Evolutionary conservation across 768 basidiomycete genomes (phyloP).

Genomic region (Podaxis sp.): DNA sequence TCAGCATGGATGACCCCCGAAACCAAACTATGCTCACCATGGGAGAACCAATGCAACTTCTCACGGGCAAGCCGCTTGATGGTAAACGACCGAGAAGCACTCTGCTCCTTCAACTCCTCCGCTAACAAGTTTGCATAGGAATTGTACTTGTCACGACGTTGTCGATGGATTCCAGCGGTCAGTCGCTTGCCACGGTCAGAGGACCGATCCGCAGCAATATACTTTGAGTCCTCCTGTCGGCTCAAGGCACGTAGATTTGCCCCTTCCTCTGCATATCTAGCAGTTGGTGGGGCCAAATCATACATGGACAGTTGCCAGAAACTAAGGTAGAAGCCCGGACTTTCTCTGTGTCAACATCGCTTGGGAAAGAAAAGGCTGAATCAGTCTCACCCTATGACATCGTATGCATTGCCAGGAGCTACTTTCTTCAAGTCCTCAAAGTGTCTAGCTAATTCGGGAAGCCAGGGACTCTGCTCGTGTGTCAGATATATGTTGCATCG

Average conservation of each 20-base stretch:
- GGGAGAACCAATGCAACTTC: conserved; percentile 80
- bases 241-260: conserved; percentile 55
- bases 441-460: conserved; percentile 63
- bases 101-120: conserved; percentile 75
- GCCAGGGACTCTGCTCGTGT: conserved; percentile 63
- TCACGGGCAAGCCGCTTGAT: conserved; percentile 73
- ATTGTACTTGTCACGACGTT: conserved; percentile 63
- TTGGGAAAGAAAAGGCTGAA: background rate
- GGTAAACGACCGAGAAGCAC: conserved; percentile 65
- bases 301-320: conserved; percentile 97
- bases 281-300: conserved; percentile 75
- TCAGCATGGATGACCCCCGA: background rate
- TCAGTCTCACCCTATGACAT: conserved; percentile 64
- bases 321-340: conserved; percentile 89
- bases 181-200: conserved; percentile 56
- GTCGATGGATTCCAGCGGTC: conserved; percentile 53
- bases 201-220: conserved; percentile 65
- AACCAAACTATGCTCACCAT: conserved; percentile 32
- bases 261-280: conserved; percentile 78
- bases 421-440: conserved; percentile 76
- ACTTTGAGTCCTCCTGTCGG: conserved; percentile 63
- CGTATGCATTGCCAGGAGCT: conserved; percentile 58
- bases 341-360: conserved; percentile 24
- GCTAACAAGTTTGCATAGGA: conserved; percentile 52
- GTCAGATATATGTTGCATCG: background rate